These are phyloP conservation scores for Cercospora zeae-maydis DNA, from an alignment of 2,329 filamentous ascomycete genomes.

Conservation along the genomic window DNA sequence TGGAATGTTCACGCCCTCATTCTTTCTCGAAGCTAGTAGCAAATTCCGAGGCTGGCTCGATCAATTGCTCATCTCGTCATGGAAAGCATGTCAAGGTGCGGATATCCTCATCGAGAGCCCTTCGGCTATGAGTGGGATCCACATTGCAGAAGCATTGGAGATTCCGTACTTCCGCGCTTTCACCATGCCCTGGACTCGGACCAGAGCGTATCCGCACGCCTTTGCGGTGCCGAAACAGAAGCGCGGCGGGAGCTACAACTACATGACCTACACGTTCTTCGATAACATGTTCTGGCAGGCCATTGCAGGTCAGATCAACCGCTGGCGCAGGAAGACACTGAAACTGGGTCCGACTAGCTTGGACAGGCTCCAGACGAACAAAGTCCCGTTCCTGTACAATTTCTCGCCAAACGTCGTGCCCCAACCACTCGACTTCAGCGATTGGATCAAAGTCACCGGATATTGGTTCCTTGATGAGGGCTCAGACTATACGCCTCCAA, in stretches of 20 bases:
- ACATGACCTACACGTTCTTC: conserved; percentile 92
- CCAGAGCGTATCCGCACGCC: conserved; percentile 90
- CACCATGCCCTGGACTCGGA: conserved; percentile 98
- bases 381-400: conserved; percentile 97
- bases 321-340: conserved; percentile 80
- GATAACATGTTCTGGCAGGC: conserved; percentile 96
- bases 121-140: conserved; percentile 94
- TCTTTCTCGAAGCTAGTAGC: conserved; percentile 78
- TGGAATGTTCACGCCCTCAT: conserved; percentile 92
- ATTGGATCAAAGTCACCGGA: conserved; percentile 95
- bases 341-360: conserved; percentile 75
- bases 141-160: conserved; percentile 86
- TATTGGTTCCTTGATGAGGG: conserved; percentile 95
- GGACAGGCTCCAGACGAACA: conserved; percentile 91
- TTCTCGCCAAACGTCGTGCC: conserved; percentile 93
- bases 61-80: conserved; percentile 76
- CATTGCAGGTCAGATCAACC: conserved; percentile 85
- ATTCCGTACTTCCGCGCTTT: conserved; percentile 98
- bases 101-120: conserved; percentile 94
- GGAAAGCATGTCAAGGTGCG: conserved; percentile 76
- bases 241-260: conserved; percentile 93
- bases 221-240: conserved; percentile 78
- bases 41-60: conserved; percentile 96
- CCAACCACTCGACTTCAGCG: conserved; percentile 89
- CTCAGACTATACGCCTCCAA: conserved; percentile 66